A percentile compares a stretch with the other conserved stretches of the same genome.
Evolutionary conservation across 352 stramenopile genomes (phyloP).

Genomic region (Elongisporangium undulatum): DNA sequence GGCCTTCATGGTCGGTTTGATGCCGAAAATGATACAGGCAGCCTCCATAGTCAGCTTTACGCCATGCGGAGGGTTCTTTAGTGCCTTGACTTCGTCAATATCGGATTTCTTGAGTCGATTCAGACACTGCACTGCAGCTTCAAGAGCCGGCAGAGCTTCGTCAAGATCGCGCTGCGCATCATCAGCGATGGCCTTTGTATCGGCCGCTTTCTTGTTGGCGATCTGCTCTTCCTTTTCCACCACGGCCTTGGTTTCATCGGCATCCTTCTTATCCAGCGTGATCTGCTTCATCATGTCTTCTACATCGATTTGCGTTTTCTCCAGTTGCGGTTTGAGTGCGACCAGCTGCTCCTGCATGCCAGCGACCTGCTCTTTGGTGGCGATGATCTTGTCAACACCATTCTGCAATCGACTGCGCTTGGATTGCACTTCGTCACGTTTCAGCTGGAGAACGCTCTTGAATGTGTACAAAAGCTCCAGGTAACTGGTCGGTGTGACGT

Average conservation of each 20-base stretch:
- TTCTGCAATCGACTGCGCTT: slow-evolving; percentile 84
- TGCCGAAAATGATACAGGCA: slow-evolving; percentile 93
- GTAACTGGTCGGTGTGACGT: slow-evolving; percentile 93
- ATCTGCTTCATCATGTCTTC: slow-evolving; percentile 94
- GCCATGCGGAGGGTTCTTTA: slow-evolving; percentile 86
- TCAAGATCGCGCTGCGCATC: slow-evolving; percentile 91
- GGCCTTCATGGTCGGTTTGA: slow-evolving; percentile 88
- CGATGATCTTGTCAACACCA: slow-evolving; percentile 91
- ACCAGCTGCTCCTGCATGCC: slow-evolving; percentile 91
- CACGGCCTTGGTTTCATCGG: slow-evolving; percentile 88
- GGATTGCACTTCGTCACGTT: slow-evolving; percentile 88
- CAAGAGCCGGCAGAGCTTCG: slow-evolving; percentile 89
- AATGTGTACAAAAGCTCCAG: slow-evolving; percentile 91
- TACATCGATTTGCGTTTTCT: slow-evolving; percentile 91
- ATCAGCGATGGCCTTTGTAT: slow-evolving; percentile 91
- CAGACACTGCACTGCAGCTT: slow-evolving; percentile 89
- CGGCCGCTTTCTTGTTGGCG: slow-evolving; percentile 88
- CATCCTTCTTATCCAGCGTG: slow-evolving; percentile 89
- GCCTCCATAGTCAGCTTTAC: slow-evolving; percentile 90
- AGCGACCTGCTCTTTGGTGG: slow-evolving; percentile 90
- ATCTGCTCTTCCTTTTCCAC: slow-evolving; percentile 91
- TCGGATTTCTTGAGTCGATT: slow-evolving; percentile 92
- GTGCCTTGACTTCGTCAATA: slow-evolving; percentile 91
- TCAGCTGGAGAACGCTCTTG: slow-evolving; percentile 82
- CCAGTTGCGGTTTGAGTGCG: slow-evolving; percentile 89